Conservation (phyloP, 2,329 filamentous ascomycete species). For the Aspergillus carbonarius region DNA sequence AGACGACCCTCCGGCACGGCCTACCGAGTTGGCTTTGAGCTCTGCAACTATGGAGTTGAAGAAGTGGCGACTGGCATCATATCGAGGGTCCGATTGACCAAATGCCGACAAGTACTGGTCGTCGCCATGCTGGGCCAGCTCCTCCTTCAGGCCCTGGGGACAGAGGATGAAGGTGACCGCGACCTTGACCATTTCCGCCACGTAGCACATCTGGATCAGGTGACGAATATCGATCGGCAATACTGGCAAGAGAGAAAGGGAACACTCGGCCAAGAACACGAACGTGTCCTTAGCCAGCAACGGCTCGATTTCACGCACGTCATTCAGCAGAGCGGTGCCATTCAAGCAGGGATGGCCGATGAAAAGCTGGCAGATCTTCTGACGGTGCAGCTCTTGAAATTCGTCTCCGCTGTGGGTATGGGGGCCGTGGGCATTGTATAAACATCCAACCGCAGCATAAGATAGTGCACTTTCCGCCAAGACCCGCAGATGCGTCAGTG, state of each 20-base stretch:
- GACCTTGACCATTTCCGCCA: slow-evolving; percentile 86
- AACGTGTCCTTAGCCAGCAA: slow-evolving; percentile 41
- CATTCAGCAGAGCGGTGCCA: slow-evolving; percentile 34
- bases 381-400: slow-evolving; percentile 65
- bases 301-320: slow-evolving; percentile 41
- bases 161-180: slow-evolving; percentile 56
- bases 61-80: slow-evolving; percentile 34
- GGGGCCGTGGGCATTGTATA: slow-evolving; percentile 61
- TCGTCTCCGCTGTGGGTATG: slow-evolving; percentile 60
- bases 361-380: slow-evolving; percentile 76
- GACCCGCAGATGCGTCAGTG: slow-evolving; percentile 81
- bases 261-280: slow-evolving; percentile 73
- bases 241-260: slow-evolving; percentile 67
- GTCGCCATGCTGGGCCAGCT: slow-evolving; percentile 31
- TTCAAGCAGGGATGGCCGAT: slow-evolving; percentile 52
- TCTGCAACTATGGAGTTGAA: slow-evolving; percentile 40
- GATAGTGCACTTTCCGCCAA: slow-evolving; percentile 84
- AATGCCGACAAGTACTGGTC: slow-evolving; percentile 25
- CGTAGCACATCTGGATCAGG: slow-evolving; percentile 79
- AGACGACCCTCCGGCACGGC: slow-evolving; percentile 34
- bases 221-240: slow-evolving; percentile 74
- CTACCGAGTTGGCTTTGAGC: slow-evolving; percentile 37
- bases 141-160: slow-evolving; percentile 37
- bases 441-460: slow-evolving; percentile 74
- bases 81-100: slow-evolving; percentile 31